Evolutionary conservation across 352 stramenopile genomes (phyloP).

Genomic region (Pythium guiyangense): DNA sequence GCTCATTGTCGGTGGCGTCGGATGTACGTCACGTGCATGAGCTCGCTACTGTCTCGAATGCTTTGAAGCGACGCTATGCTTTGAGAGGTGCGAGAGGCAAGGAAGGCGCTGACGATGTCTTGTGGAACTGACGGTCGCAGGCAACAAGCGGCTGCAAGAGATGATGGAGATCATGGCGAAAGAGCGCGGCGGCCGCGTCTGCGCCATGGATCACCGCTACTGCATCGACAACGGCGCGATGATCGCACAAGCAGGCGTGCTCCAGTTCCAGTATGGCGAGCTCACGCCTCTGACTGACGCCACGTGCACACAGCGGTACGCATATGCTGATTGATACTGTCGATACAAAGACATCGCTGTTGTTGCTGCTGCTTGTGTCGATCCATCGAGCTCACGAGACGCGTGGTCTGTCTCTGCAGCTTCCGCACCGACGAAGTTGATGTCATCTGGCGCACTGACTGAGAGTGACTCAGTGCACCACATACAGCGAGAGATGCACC

Average conservation of each 20-base stretch:
- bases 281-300: slow-evolving; percentile 90
- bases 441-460: slow-evolving; percentile 94
- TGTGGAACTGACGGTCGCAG: slow-evolving; percentile 8
- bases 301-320: slow-evolving; percentile 92
- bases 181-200: slow-evolving; percentile 93
- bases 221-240: slow-evolving; percentile 99
- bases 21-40: slow-evolving; percentile 83
- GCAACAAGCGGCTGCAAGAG: slow-evolving; percentile 86
- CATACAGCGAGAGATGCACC: too few relatives aligned
- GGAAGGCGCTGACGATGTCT: slow-evolving; percentile 36
- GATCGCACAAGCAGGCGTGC: slow-evolving; percentile 99
- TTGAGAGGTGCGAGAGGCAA: background rate
- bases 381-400: background rate
- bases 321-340: slow-evolving; percentile 2
- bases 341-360: background rate
- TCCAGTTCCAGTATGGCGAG: slow-evolving; percentile 95
- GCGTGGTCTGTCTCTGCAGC: slow-evolving; percentile 18
- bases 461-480: slow-evolving; percentile 4
- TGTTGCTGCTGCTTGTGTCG: background rate
- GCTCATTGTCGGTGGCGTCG: slow-evolving; percentile 98
- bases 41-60: slow-evolving; percentile 72
- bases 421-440: slow-evolving; percentile 98
- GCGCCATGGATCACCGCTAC: slow-evolving; percentile 99
- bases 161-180: slow-evolving; percentile 99
- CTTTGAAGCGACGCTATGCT: background rate